phyloP scores from a whole-genome alignment of 2,329 filamentous ascomycete species.

The Talaromyces verruculosus region DNA sequence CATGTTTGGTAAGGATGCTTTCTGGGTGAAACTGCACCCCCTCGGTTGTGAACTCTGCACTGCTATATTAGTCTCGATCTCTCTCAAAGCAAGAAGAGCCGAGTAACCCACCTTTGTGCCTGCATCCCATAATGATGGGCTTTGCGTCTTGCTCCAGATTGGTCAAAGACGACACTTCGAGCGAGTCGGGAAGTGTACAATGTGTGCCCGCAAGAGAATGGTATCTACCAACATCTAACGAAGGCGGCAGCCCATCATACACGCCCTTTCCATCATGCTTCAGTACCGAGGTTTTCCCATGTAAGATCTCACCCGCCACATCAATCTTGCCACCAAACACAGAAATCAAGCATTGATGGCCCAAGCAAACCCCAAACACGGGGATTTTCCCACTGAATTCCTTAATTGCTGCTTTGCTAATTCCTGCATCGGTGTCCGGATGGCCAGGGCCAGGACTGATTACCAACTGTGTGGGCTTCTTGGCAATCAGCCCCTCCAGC shows the following conservation, averaged over 20 bases:
- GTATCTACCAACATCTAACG: slow-evolving; percentile 86
- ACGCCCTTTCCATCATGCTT: slow-evolving; percentile 87
- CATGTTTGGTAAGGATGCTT: slow-evolving; percentile 89
- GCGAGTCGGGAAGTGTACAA: slow-evolving; percentile 75
- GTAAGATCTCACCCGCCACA: slow-evolving; percentile 92
- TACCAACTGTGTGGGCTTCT: slow-evolving; percentile 88
- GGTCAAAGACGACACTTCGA: slow-evolving; percentile 91
- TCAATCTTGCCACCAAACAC: slow-evolving; percentile 88
- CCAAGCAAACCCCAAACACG: slow-evolving; percentile 96
- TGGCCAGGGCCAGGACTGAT: slow-evolving; percentile 95
- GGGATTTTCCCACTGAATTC: slow-evolving; percentile 94
- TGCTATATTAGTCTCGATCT: slow-evolving; percentile 55
- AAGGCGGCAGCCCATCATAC: slow-evolving; percentile 75
- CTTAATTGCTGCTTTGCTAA: slow-evolving; percentile 87
- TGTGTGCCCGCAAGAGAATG: slow-evolving; percentile 94
- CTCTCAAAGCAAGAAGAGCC: not conserved
- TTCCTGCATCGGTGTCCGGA: slow-evolving; percentile 83
- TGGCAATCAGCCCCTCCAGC: slow-evolving; percentile 75
- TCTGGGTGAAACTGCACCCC: slow-evolving; percentile 98
- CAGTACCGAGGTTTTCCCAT: slow-evolving; percentile 92
- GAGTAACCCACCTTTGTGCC: slow-evolving; percentile 63
- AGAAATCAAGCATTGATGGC: slow-evolving; percentile 96
- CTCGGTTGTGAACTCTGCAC: slow-evolving; percentile 61
- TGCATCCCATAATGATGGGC: slow-evolving; percentile 92
- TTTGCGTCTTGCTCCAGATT: slow-evolving; percentile 59